These are phyloP conservation scores for Pleurostoma richardsiae DNA, from an alignment of 2,329 filamentous ascomycete species.

Conservation along the genomic window DNA sequence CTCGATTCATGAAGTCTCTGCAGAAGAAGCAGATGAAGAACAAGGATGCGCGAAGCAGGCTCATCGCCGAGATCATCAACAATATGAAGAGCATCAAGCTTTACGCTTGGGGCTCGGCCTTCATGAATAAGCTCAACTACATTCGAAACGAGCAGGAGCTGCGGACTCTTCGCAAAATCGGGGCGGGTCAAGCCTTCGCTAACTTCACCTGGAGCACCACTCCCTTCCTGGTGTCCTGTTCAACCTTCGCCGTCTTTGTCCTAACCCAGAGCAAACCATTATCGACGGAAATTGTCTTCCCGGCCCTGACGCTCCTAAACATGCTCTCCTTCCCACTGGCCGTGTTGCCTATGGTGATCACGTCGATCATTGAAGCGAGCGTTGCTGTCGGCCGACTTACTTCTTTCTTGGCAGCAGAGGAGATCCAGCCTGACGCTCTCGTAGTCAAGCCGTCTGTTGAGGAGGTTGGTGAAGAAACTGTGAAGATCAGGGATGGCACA, in stretches of 20 bases:
- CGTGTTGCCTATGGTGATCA: constrained; percentile 96
- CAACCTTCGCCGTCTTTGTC: constrained; percentile 92
- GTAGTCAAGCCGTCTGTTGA: constrained; percentile 62
- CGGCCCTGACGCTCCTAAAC: constrained; percentile 90
- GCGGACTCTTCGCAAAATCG: constrained; percentile 93
- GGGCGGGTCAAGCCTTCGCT: constrained; percentile 85
- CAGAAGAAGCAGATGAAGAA: constrained; percentile 99
- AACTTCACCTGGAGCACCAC: constrained; percentile 99
- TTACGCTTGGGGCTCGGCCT: constrained; percentile 94
- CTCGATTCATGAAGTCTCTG: constrained; percentile 85
- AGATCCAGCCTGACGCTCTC: constrained; percentile 83
- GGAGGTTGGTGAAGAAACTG: constrained; percentile 77
- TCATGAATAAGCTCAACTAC: constrained; percentile 95
- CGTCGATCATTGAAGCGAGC: constrained; percentile 89
- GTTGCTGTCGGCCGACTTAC: constrained; percentile 86
- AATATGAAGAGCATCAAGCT: constrained; percentile 99
- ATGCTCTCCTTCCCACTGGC: constrained; percentile 91
- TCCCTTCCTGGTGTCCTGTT: constrained; percentile 95
- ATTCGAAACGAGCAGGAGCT: constrained; percentile 95
- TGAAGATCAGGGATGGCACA: constrained; percentile 75
- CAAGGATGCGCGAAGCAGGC: constrained; percentile 85
- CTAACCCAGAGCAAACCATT: constrained; percentile 75
- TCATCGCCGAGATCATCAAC: constrained; percentile 97
- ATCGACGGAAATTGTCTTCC: constrained; percentile 94
- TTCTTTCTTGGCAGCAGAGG: constrained; percentile 79